These are phyloP conservation scores for Paramecium sexaurelia DNA, from an alignment of 73 alveolate species.

Conservation along the genomic window DNA sequence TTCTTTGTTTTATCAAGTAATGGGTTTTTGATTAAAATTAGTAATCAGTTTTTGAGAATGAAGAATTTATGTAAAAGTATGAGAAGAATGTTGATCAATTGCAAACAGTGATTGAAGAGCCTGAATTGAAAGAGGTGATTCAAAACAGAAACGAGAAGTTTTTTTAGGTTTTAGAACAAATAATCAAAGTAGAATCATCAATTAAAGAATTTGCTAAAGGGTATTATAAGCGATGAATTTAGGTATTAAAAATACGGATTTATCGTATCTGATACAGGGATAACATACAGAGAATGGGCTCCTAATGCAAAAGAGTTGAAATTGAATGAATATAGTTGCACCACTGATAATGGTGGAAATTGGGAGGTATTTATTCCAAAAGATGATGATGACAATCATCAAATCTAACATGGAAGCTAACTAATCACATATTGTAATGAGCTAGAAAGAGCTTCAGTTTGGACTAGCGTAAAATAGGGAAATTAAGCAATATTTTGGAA, in stretches of 20 bases:
- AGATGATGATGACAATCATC: constrained; percentile 61
- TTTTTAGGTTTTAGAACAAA: background rate
- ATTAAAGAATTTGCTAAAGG: constrained; percentile 23
- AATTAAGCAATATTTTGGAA: background rate
- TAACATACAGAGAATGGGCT: constrained; percentile 86
- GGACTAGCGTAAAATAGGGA: constrained; percentile 68
- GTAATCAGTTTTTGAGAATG: constrained; percentile 22
- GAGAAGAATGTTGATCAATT: constrained; percentile 23
- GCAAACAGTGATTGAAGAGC: constrained; percentile 1
- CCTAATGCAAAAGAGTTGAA: constrained; percentile 90
- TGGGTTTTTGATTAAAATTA: background rate
- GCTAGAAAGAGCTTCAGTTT: constrained; percentile 81
- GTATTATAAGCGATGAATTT: background rate
- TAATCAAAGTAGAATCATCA: constrained; percentile 16
- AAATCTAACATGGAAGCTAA: constrained; percentile 70
- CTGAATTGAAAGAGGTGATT: constrained; percentile 17
- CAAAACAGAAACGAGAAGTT: constrained; percentile 25
- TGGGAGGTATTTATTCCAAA: constrained; percentile 72
- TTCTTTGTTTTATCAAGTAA: constrained; percentile 17
- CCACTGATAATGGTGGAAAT: constrained; percentile 72
- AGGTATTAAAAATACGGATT: constrained; percentile 9
- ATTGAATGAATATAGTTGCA: constrained; percentile 70
- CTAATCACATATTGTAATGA: constrained; percentile 59
- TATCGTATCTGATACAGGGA: constrained; percentile 21
- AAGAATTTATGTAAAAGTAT: constrained; percentile 1